Base-by-base conservation (phyloP, 1,284 basidiomycete species). In the Heliocybe sulcata region DNA sequence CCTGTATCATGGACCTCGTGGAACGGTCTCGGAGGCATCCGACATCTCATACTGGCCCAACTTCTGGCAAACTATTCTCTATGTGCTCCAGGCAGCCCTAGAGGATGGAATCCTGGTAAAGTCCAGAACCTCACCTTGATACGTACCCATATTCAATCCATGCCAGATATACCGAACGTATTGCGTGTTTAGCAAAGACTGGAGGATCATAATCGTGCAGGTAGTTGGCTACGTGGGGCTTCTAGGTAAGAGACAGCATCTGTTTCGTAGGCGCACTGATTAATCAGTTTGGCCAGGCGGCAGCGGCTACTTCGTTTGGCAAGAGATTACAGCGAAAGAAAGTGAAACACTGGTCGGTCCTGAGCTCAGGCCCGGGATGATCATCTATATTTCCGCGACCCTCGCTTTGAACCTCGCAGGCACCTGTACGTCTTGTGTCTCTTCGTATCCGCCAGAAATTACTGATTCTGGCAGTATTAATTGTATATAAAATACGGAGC, bases 401-500 rank as follows among this genome's bases (percentile, higher is more conserved):
- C 33, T 35, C 9, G 16, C 16, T 16, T 16, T 35, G 9, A 35
- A 35, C 33, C 33, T 35, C 33, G 16, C 16, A 35, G 9, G 33
- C 33, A 35, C 33, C 33, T 35, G 33, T 35, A 16, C 33, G 33
- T 16, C 33, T 9, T 16, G 16, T 9, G 58, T 0, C 35, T 67
- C 11, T 50, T 68, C 0, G 68, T 64, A 61, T 2, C 63, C 14
- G 64, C 57, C 4, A 57, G 51, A 31, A n/a, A 26, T 29, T 51
- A n/a, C 31, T 14, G 14, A n/a, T 53, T 19, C 20, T n/a, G 55
- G 11, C 49, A 73, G 71, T 62, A 11, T 54, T 73, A 27, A 72
- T 75, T 38, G 69, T 74, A 2, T 61, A 66, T 52, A 65, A 67
- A 4, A 70, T 74, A 27, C 71, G 71, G 69, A 61, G 55, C 3